Base-by-base conservation (phyloP, 805 yeast species). In the Brettanomyces nanus region DNA sequence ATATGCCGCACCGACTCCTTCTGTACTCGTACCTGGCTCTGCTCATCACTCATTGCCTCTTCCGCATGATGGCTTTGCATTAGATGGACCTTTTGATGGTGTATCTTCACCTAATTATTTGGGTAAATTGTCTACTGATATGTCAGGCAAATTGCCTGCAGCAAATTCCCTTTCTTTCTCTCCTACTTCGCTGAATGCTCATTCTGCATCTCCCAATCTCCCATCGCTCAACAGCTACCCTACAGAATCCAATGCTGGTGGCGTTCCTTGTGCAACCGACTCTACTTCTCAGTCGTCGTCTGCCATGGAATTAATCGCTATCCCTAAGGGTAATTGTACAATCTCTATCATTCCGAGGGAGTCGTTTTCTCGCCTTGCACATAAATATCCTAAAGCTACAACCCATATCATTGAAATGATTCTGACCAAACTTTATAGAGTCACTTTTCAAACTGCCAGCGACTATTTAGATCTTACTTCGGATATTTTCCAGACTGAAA, bases 401-500 rank as follows among this genome's bases (percentile, higher is more conserved):
- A 85, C 96, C 0, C 96, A 89, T 57, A 89, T 92, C 22, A 90
- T 90, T 11, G 95, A 94, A 49, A 87, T 90, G 75, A 85, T 90
- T 19, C 62, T 90, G 39, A 80, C 95, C 1, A 72, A 95, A 44
- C 68, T 92, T 37, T 85, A 86, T 54, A 74, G 94, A 47, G 96
- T 92, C 6, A 90, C 97, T 0, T 78, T 90, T 58, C 89, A 85
- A 52, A 85, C 97, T 0, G 85, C 92, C 7, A 92, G 89, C 55
- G 72, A 75, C 44, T 92, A 90, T 56, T 65, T 90, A 35, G 96
- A 95, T 0, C 61, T 90, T 18, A 86, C 97, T 0, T 65, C 72
- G 15, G 95, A 87, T 49, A 77, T 90, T 22, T 71, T 84, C 50
- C 75, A 80, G 39, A 78, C 90, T 14, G 98, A 90, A 52, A 60